Evolutionary conservation across 805 yeast species (phyloP).

Genomic region (Blastobotrys mokoenaii): DNA sequence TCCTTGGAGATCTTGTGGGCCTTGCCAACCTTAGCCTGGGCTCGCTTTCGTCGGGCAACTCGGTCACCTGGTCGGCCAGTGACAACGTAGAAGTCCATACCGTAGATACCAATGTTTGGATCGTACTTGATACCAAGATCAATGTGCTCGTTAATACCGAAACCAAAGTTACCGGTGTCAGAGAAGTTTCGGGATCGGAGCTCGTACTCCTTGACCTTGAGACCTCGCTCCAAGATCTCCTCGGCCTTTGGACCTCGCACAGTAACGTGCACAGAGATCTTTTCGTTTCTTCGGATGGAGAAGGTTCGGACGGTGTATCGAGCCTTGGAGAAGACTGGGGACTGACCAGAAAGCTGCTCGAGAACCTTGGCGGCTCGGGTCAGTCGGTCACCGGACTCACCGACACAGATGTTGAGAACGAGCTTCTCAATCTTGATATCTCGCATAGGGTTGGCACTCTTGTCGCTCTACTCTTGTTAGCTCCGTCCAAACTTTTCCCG

Average conservation of each 20-base stretch:
- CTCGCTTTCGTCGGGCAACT: slow-evolving; percentile 91
- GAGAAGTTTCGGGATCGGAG: slow-evolving; percentile 91
- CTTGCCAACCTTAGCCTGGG: slow-evolving; percentile 81
- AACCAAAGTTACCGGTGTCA: slow-evolving; percentile 99
- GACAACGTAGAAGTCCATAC: slow-evolving; percentile 98
- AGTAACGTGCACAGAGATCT: slow-evolving; percentile 98
- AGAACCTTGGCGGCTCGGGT: slow-evolving; percentile 99
- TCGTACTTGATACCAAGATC: slow-evolving; percentile 99
- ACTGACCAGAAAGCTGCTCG: slow-evolving; percentile 99
- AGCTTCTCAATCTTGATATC: slow-evolving; percentile 98
- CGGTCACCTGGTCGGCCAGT: slow-evolving; percentile 99
- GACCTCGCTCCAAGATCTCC: slow-evolving; percentile 99
- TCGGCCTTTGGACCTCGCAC: slow-evolving; percentile 99
- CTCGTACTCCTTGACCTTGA: slow-evolving; percentile 99
- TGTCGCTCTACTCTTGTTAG: slow-evolving; percentile 16
- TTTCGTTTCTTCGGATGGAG: slow-evolving; percentile 99
- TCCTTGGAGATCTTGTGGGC: slow-evolving; percentile 85
- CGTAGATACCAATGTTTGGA: slow-evolving; percentile 99
- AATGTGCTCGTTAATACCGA: slow-evolving; percentile 99
- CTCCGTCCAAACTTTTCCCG: neutral
- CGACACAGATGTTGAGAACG: slow-evolving; percentile 99
- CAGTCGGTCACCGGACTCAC: slow-evolving; percentile 99
- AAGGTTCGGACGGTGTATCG: slow-evolving; percentile 99
- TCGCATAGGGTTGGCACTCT: slow-evolving; percentile 79
- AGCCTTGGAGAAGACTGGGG: slow-evolving; percentile 99